These are phyloP conservation scores for Neoarthrinium moseri DNA, from an alignment of 2,329 filamentous ascomycete genomes.

Conservation along the genomic window DNA sequence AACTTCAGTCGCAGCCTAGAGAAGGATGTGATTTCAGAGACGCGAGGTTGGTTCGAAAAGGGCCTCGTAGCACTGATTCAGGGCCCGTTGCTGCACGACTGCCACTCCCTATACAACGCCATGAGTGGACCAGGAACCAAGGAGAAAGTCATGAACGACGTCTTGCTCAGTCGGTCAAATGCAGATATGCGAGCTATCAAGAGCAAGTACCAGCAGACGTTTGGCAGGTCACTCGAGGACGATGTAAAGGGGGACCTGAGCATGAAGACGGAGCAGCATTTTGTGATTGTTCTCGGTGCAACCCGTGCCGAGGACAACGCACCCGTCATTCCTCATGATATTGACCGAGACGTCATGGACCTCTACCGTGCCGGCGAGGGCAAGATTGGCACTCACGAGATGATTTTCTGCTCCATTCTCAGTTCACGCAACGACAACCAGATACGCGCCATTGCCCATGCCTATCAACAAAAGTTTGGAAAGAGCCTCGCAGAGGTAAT, in stretches of 20 bases:
- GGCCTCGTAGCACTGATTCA: conserved; percentile 72
- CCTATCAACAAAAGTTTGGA: conserved; percentile 73
- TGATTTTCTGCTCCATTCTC: conserved; percentile 77
- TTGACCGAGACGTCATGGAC: conserved; percentile 73
- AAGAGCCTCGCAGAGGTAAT: conserved; percentile 71
- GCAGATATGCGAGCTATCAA: conserved; percentile 89
- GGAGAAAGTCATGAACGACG: conserved; percentile 80
- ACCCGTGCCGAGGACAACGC: conserved; percentile 74
- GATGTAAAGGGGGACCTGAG: conserved; percentile 79
- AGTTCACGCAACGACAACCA: conserved; percentile 76
- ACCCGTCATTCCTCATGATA: conserved; percentile 69
- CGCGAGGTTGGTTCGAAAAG: conserved; percentile 70
- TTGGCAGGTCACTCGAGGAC: conserved; percentile 63
- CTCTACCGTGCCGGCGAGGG: conserved; percentile 77
- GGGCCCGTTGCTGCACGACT: conserved; percentile 78
- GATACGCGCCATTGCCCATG: conserved; percentile 74
- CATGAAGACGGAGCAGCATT: conserved; percentile 82
- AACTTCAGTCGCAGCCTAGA: conserved; percentile 67
- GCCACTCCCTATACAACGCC: conserved; percentile 66
- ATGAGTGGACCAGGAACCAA: conserved; percentile 83
- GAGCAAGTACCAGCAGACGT: conserved; percentile 67
- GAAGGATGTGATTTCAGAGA: conserved; percentile 76
- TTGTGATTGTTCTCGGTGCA: conserved; percentile 76
- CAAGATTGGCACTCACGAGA: conserved; percentile 69
- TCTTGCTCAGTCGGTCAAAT: conserved; percentile 79